Conservation (phyloP, 1,284 basidiomycete genomes). For the Tetrapyrgos nigripes region DNA sequence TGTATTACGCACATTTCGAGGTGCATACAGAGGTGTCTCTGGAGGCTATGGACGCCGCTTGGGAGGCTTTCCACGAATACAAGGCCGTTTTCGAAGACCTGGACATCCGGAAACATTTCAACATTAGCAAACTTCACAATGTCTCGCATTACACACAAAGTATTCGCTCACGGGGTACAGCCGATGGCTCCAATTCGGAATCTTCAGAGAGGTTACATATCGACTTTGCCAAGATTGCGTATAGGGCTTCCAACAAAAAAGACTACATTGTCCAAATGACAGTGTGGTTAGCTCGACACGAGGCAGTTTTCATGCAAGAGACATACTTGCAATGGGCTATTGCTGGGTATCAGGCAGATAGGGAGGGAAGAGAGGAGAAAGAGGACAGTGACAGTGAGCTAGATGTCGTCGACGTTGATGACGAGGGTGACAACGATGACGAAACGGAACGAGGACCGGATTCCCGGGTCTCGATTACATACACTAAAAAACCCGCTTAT, state of each 20-base stretch:
- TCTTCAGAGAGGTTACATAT: slow-evolving; percentile 19
- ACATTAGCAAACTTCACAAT: slow-evolving; percentile 27
- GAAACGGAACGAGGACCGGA: neutral
- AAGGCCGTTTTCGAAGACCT: neutral
- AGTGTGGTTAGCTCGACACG: slow-evolving; percentile 33
- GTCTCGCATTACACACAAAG: slow-evolving; percentile 17
- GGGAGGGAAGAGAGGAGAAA: neutral
- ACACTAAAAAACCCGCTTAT: neutral
- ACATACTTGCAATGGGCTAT: slow-evolving; percentile 4
- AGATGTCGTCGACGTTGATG: neutral
- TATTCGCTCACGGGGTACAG: slow-evolving; percentile 16
- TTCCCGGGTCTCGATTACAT: neutral
- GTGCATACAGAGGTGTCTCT: slow-evolving; percentile 19
- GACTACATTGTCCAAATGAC: slow-evolving; percentile 32
- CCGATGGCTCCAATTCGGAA: slow-evolving; percentile 20
- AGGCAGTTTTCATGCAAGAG: slow-evolving; percentile 4
- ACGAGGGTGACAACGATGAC: neutral
- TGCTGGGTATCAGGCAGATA: neutral
- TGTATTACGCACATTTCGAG: slow-evolving; percentile 24
- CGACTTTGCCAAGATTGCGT: slow-evolving; percentile 19
- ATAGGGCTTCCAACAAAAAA: slow-evolving; percentile 16
- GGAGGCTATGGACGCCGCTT: slow-evolving; percentile 14
- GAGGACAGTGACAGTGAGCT: neutral
- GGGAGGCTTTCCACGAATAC: slow-evolving; percentile 20
- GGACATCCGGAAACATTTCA: slow-evolving; percentile 14